Conservation (phyloP, 2,329 filamentous ascomycete species). For the Aspergillus sojae region DNA sequence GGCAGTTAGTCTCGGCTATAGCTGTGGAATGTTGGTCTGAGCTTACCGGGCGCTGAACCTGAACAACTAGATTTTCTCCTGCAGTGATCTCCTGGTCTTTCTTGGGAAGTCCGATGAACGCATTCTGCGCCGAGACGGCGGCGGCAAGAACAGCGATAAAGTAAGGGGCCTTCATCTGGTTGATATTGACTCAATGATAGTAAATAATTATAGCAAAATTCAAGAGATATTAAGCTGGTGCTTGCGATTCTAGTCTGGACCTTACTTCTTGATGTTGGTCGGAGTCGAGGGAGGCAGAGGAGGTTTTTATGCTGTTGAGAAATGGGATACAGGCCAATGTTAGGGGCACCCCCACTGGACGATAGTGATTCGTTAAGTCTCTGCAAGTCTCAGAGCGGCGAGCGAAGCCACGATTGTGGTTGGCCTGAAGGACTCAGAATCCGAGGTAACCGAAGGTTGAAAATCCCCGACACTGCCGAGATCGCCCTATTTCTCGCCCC, state of each 20-base stretch:
- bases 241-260: not conserved
- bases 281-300: not conserved
- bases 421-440: not conserved
- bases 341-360: not conserved
- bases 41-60: slow-evolving; percentile 33
- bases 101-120: slow-evolving; percentile 27
- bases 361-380: not conserved
- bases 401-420: slow-evolving; percentile 1
- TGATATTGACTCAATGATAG: not conserved
- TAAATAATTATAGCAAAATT: not conserved
- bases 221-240: not conserved
- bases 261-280: not conserved
- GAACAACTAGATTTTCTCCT: slow-evolving; percentile 27
- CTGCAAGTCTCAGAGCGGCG: not conserved
- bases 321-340: not conserved
- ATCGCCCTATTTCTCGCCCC: not conserved
- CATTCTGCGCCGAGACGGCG: slow-evolving; percentile 30
- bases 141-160: slow-evolving; percentile 24
- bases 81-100: slow-evolving; percentile 20
- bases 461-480: not conserved
- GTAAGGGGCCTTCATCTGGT: slow-evolving; percentile 29
- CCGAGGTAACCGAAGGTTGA: not conserved
- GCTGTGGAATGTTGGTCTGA: not conserved
- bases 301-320: not conserved
- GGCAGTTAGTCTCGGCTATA: not conserved